Evolutionary conservation across 495 filamentous ascomycete species (phyloP).

Genomic region (Penicillium coprophilum): DNA sequence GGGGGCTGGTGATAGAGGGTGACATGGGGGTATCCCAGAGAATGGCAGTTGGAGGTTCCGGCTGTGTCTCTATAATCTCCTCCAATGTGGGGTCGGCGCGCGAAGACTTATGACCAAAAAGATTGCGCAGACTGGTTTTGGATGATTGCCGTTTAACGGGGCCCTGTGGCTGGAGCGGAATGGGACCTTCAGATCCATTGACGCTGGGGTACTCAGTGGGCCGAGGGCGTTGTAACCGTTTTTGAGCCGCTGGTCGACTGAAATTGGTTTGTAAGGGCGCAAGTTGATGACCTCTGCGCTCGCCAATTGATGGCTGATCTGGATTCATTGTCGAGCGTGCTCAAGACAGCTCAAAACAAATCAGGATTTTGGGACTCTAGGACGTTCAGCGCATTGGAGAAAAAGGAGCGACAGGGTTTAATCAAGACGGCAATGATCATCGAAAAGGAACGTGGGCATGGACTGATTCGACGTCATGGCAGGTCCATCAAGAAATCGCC

Average conservation of each 20-base stretch:
- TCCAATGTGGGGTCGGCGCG: constrained; percentile 36
- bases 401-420: constrained; percentile 23
- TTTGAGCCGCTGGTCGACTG: constrained; percentile 31
- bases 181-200: constrained; percentile 30
- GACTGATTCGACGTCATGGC: constrained; percentile 20
- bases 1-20: constrained; percentile 28
- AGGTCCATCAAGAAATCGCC: neutral
- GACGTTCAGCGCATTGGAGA: constrained; percentile 11
- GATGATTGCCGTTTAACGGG: constrained; percentile 42
- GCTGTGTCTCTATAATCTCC: constrained; percentile 36
- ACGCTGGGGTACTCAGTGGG: constrained; percentile 38
- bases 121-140: constrained; percentile 40
- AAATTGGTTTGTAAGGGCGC: constrained; percentile 45
- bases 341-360: neutral
- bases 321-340: constrained; percentile 15
- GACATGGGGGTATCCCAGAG: constrained; percentile 26
- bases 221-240: constrained; percentile 38
- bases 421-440: constrained; percentile 28
- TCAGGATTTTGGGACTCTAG: neutral
- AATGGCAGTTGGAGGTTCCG: constrained; percentile 15
- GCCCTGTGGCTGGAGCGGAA: constrained; percentile 35
- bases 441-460: constrained; percentile 25
- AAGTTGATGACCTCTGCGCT: constrained; percentile 41
- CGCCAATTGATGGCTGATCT: constrained; percentile 34
- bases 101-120: constrained; percentile 40